Percentiles rank a stretch among this genome's conserved stretches.
Evolutionary conservation across 2,329 filamentous ascomycete species (phyloP).

Genomic region (Aspergillus japonicus): DNA sequence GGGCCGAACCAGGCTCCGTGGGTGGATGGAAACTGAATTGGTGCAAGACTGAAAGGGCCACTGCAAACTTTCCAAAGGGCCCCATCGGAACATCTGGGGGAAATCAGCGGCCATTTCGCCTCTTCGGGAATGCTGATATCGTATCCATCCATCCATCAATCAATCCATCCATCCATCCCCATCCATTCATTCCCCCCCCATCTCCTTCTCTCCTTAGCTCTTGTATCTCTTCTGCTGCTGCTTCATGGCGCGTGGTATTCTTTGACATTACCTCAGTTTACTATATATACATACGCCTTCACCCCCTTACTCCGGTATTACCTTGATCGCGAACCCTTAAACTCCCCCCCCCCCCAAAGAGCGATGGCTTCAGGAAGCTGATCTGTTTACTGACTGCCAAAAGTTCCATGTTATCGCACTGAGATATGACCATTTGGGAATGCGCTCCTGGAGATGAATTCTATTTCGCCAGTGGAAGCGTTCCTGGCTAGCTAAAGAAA

Average conservation of each 20-base stretch:
- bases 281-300: conserved; percentile 4
- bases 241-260: background rate
- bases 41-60: no score
- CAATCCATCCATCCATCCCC: background rate
- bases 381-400: conserved; percentile 22
- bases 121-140: conserved; percentile 1
- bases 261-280: background rate
- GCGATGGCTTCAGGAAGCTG: conserved; percentile 20
- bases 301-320: background rate
- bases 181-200: no score
- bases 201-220: background rate
- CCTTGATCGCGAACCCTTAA: background rate
- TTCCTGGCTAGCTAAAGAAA: conserved; percentile 27
- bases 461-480: conserved; percentile 22
- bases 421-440: conserved; percentile 12
- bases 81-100: conserved; percentile 11
- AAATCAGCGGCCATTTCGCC: conserved; percentile 11
- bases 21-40: conserved; percentile 11
- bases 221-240: background rate
- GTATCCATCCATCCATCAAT: background rate
- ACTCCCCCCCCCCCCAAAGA: background rate
- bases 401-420: conserved; percentile 19
- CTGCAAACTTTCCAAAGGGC: no score
- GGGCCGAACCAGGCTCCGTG: conserved; percentile 35
- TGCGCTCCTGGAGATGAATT: conserved; percentile 36